Base-by-base conservation (phyloP, 2,329 filamentous ascomycete species). In the Ascomycota sp. region DNA sequence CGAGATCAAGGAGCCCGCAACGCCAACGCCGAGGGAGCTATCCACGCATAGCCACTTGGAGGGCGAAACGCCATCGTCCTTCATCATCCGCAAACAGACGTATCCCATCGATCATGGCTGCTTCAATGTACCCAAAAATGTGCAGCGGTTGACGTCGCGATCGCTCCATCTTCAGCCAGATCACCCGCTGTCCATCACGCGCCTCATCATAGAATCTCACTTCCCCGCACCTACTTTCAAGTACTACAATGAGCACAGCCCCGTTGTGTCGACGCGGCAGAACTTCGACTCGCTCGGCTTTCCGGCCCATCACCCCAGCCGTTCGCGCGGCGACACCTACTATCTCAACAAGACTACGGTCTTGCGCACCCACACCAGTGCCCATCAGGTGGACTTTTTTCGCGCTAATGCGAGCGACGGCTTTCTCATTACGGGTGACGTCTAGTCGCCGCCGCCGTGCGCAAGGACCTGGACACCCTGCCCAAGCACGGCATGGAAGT, bases 251-350 rank as follows among this genome's bases (percentile, higher is more conserved):
- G 61, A 70, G 31, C 69, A 85, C 43, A 73, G 76, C 40, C 86
- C 89, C 1, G 72, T 94, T 25, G 89, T 95, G 17, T 74, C 76
- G 22, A 78, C 81, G 2, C 55, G 62, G 8, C 78, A 94, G 47
- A 98, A 98, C 51, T 98, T 98, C 48, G 89, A 98, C 54, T 89
- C 85, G n/a, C 61, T 98, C 7, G 85, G 85, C 27, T 95, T 98
- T 47, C 77, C 85, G 0, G 45, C 62, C 6, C 78, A 94, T 48
- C 89, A 98, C 44, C 79, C 83, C 4, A 89, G 89, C 35, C 75
- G 89, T 30, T 79, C 70, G 39, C 71, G 70, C 40, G 86, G 80
- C 10, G 89, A 98, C 54, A 95, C 89, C 1, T 98, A 95, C 61
- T 98, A 98, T 52, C 56, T 98, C 45, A 93, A 93, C 55, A 61